A percentile compares a stretch with the other conserved stretches of the same genome.
Conservation (phyloP, 1,284 basidiomycete species). For the Ganoderma sinense region DNA sequence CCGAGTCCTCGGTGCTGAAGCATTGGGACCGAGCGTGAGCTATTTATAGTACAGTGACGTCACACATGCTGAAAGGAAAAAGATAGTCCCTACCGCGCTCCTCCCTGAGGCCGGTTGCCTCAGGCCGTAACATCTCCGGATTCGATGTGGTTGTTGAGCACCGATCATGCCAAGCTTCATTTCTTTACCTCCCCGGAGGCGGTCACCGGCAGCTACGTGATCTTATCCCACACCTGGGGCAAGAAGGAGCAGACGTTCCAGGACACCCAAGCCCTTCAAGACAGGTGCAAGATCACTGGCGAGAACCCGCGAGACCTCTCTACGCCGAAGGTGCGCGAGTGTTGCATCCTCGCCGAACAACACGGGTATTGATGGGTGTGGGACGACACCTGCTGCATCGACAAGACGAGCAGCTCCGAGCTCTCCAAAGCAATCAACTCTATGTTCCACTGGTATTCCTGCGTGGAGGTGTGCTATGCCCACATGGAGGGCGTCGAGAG, state of each 20-base stretch:
- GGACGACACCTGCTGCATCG: slow-evolving; percentile 4
- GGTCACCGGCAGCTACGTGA: neutral
- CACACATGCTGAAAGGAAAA: too few species aligned
- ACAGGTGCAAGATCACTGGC: neutral
- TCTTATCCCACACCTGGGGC: slow-evolving; percentile 5
- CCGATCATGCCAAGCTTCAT: slow-evolving; percentile 1
- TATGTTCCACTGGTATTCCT: neutral
- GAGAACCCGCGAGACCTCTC: neutral
- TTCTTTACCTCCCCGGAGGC: slow-evolving; percentile 3
- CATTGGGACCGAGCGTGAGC: too few species aligned
- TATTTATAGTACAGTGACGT: too few species aligned
- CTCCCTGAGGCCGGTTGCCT: too few species aligned
- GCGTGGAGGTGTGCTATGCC: slow-evolving; percentile 2
- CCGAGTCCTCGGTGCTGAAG: too few species aligned
- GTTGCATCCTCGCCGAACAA: slow-evolving; percentile 2
- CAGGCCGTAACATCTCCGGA: too few species aligned
- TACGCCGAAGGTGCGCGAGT: neutral
- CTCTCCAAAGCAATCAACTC: too few species aligned
- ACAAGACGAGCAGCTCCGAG: too few species aligned
- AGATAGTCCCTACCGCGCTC: too few species aligned
- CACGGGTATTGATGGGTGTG: slow-evolving; percentile 2
- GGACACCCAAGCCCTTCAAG: neutral
- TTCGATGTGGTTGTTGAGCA: slow-evolving; percentile 12
- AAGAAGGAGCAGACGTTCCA: slow-evolving; percentile 3
- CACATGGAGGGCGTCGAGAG: slow-evolving; percentile 4